Conservation (phyloP, 2,329 filamentous ascomycete species). For the Microcyclospora pomicola region DNA sequence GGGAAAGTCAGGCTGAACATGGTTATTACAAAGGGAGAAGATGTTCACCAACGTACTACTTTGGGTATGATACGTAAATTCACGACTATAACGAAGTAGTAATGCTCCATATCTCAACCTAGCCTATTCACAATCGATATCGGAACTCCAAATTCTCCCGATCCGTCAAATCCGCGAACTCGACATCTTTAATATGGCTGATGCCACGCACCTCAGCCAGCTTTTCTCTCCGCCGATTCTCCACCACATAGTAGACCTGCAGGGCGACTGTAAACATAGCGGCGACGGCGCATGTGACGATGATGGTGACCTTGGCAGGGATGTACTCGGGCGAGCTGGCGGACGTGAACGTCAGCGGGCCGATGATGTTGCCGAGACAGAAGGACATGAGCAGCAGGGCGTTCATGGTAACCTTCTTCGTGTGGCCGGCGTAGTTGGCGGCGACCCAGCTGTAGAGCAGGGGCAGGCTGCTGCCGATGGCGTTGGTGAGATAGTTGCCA, state of each 20-base stretch:
- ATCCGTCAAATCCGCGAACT: conserved; percentile 19
- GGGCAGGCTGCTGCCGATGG: conserved; percentile 25
- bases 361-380: conserved; percentile 29
- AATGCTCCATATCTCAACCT: too few species aligned
- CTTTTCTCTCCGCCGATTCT: conserved; percentile 23
- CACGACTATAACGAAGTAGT: too few species aligned
- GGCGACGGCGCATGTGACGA: conserved; percentile 22
- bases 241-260: conserved; percentile 38
- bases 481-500: conserved; percentile 28
- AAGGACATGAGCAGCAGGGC: conserved; percentile 34
- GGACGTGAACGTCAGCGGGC: conserved; percentile 26
- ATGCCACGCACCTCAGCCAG: conserved; percentile 1
- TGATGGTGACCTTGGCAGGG: conserved; percentile 31
- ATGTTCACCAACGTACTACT: too few species aligned
- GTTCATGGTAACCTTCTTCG: conserved; percentile 53
- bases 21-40: too few species aligned
- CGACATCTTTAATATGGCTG: conserved; percentile 8
- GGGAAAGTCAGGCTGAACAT: too few species aligned
- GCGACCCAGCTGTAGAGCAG: conserved; percentile 21
- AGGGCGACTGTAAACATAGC: conserved; percentile 30
- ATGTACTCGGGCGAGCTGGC: conserved; percentile 25
- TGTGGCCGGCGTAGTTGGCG: conserved; percentile 52
- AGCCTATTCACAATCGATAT: not conserved
- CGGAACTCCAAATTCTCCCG: conserved; percentile 17
- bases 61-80: too few species aligned